phyloP scores from a whole-genome alignment of 2,329 filamentous ascomycete species.

The Canariomyces notabilis region DNA sequence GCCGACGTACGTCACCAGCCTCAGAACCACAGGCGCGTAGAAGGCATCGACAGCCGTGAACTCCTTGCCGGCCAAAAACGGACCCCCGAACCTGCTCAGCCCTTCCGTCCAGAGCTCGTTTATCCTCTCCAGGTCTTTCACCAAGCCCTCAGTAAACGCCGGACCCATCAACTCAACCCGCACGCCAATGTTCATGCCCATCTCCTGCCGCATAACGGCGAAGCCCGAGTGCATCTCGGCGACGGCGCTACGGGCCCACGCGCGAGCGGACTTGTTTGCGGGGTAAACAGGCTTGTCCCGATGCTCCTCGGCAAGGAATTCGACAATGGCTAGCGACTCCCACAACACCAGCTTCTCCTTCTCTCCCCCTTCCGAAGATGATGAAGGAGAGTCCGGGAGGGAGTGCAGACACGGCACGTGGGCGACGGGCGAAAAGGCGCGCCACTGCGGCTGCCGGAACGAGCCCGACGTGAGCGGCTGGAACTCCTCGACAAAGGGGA shows the following conservation, averaged over 20 bases:
- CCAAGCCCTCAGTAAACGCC: slow-evolving; percentile 27
- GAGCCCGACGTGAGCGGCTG: slow-evolving; percentile 30
- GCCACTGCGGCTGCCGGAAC: slow-evolving; percentile 28
- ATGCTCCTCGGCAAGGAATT: slow-evolving; percentile 41
- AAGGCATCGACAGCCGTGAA: slow-evolving; percentile 40
- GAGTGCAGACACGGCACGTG: slow-evolving; percentile 40
- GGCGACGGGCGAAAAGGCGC: slow-evolving; percentile 36
- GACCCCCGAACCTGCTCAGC: slow-evolving; percentile 36
- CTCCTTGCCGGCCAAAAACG: slow-evolving; percentile 35
- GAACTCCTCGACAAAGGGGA: slow-evolving; percentile 40
- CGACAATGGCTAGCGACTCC: slow-evolving; percentile 46
- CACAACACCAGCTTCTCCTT: slow-evolving; percentile 32
- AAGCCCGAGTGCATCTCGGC: slow-evolving; percentile 46
- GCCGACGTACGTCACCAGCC: slow-evolving; percentile 35
- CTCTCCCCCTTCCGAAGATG: not conserved
- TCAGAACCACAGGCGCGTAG: slow-evolving; percentile 38
- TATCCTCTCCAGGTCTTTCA: slow-evolving; percentile 34
- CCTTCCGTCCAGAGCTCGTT: slow-evolving; percentile 36
- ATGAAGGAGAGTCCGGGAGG: slow-evolving; percentile 1
- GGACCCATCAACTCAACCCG: slow-evolving; percentile 31
- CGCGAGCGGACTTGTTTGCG: slow-evolving; percentile 33
- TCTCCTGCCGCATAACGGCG: slow-evolving; percentile 36
- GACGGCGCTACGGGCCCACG: slow-evolving; percentile 40
- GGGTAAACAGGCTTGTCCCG: slow-evolving; percentile 39
- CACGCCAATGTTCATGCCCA: slow-evolving; percentile 38